phyloP scores from a whole-genome alignment of 2,329 filamentous ascomycete genomes.

The Alternaria consortialis region DNA sequence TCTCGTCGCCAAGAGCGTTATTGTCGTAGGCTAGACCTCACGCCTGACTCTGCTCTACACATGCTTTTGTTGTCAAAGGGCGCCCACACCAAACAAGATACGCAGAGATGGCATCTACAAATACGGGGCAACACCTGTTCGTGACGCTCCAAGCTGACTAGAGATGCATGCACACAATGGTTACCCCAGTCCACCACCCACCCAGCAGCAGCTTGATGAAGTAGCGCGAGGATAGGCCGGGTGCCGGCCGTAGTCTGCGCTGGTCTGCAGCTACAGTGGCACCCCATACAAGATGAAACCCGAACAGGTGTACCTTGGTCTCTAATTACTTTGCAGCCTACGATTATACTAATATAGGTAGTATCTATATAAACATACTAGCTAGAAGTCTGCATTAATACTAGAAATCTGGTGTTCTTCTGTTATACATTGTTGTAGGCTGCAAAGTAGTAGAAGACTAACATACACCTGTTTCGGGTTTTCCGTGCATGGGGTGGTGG shows the following conservation, averaged over 20 bases:
- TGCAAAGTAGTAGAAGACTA: too few relatives aligned
- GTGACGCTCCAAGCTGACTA: conserved; percentile 7
- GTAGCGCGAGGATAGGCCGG: conserved; percentile 11
- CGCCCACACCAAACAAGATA: conserved; percentile 5
- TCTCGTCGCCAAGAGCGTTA: conserved; percentile 1
- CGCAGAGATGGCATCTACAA: background rate
- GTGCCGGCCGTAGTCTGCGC: conserved; percentile 12
- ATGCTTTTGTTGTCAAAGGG: background rate
- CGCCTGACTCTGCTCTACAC: conserved; percentile 2
- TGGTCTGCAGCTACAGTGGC: background rate
- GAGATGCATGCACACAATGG: conserved; percentile 15
- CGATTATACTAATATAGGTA: too few relatives aligned
- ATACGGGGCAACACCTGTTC: conserved; percentile 20
- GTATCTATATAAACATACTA: too few relatives aligned
- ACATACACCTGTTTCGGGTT: too few relatives aligned
- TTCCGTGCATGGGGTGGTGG: background rate
- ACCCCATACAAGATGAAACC: too few relatives aligned
- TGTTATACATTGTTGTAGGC: too few relatives aligned
- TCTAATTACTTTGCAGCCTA: too few relatives aligned
- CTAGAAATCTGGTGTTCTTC: too few relatives aligned
- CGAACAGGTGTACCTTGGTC: too few relatives aligned
- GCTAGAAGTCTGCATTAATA: too few relatives aligned
- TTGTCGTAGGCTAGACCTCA: background rate
- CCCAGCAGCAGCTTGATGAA: background rate
- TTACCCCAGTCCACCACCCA: conserved; percentile 5